Percentiles rank a stretch among this genome's conserved stretches.
Conservation (phyloP, 2,329 filamentous ascomycete species). For the Pyricularia sp. region DNA sequence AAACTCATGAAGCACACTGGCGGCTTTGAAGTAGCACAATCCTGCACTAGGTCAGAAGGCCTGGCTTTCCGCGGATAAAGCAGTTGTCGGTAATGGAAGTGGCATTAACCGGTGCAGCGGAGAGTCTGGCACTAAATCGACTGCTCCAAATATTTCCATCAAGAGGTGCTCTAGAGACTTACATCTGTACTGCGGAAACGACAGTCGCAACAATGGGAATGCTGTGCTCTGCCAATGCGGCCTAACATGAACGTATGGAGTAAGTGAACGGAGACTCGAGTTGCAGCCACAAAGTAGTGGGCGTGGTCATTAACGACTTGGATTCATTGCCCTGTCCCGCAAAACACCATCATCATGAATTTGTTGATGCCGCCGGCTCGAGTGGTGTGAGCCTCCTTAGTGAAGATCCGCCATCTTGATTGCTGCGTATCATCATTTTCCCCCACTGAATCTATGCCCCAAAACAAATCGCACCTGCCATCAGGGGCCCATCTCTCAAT, state of each 20-base stretch:
- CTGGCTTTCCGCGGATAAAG: not conserved
- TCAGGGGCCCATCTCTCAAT: slow-evolving; percentile 1
- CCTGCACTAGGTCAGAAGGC: not conserved
- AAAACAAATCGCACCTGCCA: not conserved
- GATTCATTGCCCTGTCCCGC: not conserved
- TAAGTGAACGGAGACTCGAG: not conserved
- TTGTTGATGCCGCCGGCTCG: not conserved
- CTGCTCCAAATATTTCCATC: not conserved
- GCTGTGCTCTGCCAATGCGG: not conserved
- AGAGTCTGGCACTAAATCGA: not conserved
- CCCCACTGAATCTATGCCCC: not conserved
- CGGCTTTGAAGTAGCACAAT: not conserved
- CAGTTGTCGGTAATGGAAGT: not conserved
- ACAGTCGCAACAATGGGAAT: not conserved
- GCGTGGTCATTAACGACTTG: not conserved
- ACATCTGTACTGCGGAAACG: not conserved
- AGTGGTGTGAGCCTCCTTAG: not conserved
- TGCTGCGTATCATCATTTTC: slow-evolving; percentile 1
- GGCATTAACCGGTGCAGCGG: not conserved
- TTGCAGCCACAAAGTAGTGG: not conserved
- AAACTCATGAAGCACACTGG: not conserved
- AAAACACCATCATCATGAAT: not conserved
- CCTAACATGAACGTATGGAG: not conserved
- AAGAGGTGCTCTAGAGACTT: not conserved
- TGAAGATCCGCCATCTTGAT: slow-evolving; percentile 1